Conservation (phyloP, 2,329 filamentous ascomycete species). For the Colletotrichum sp. region DNA sequence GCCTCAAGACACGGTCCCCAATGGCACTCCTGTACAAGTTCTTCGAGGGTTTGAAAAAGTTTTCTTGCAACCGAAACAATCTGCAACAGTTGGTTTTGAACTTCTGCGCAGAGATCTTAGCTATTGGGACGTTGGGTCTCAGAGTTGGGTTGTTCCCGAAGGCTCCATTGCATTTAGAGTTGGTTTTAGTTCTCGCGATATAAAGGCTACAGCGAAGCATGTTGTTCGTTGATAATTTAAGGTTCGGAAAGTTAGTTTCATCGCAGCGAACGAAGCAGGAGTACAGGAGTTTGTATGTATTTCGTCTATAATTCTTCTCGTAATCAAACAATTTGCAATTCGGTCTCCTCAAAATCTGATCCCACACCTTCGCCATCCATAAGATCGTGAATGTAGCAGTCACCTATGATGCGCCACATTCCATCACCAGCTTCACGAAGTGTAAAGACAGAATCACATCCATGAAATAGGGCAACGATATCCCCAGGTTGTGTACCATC, state of each 20-base stretch:
- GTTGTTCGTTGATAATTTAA: neutral
- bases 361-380: neutral
- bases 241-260: neutral
- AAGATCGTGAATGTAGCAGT: neutral
- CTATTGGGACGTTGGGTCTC: conserved; percentile 64
- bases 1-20: conserved; percentile 28
- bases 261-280: neutral
- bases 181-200: conserved; percentile 28
- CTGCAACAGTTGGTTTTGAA: conserved; percentile 52
- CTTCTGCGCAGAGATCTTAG: conserved; percentile 68
- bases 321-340: neutral
- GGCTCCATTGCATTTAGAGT: conserved; percentile 47
- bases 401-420: neutral
- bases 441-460: neutral
- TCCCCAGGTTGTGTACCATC: neutral
- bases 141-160: conserved; percentile 63
- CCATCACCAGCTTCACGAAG: neutral
- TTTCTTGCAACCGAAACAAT: conserved; percentile 51
- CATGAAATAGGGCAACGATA: neutral
- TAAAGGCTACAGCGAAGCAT: neutral
- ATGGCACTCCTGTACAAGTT: conserved; percentile 54
- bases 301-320: too few species aligned
- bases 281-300: neutral
- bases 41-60: conserved; percentile 71
- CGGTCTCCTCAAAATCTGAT: neutral